A percentile compares a stretch with the other conserved stretches of the same genome.
Evolutionary conservation across 345 rosid species (phyloP).

Genomic region (Geranium rotundifolium): DNA sequence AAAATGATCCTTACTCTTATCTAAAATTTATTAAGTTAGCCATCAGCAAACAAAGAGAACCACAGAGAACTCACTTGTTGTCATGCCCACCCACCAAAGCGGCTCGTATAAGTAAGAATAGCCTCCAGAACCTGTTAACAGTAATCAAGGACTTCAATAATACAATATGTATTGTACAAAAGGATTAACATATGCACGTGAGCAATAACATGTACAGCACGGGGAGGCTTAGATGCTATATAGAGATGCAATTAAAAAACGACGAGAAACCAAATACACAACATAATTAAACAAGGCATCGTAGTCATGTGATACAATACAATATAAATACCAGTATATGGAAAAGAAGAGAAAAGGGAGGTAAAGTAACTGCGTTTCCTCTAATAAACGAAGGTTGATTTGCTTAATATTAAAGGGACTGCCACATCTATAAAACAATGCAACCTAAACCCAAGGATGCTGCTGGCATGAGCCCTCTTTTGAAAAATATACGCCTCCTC

Average conservation of each 20-base stretch:
- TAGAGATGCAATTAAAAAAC: too few relatives aligned
- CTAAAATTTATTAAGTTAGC: not conserved
- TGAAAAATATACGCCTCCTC: not conserved
- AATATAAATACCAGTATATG: not conserved
- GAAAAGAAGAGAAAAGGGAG: not conserved
- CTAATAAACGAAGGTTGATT: not conserved
- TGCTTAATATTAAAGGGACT: too few relatives aligned
- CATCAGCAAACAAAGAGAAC: not conserved
- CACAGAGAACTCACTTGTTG: slow-evolving; percentile 19
- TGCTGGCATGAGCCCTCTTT: not conserved
- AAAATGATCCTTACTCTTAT: too few relatives aligned
- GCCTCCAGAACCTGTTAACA: slow-evolving; percentile 21
- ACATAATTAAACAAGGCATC: too few relatives aligned
- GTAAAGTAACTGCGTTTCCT: not conserved
- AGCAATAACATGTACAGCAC: too few relatives aligned
- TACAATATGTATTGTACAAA: not conserved
- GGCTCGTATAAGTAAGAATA: slow-evolving; percentile 30
- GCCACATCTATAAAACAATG: not conserved
- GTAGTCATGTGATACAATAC: too few relatives aligned
- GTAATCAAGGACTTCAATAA: not conserved
- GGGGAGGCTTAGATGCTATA: too few relatives aligned
- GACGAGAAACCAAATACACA: too few relatives aligned
- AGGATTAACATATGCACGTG: too few relatives aligned
- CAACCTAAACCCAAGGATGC: not conserved
- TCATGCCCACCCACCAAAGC: slow-evolving; percentile 32